A percentile compares a stretch with the other conserved stretches of the same genome.
phyloP scores from a whole-genome alignment of 2,329 filamentous ascomycete species.

The Trichophyton verrucosum region DNA sequence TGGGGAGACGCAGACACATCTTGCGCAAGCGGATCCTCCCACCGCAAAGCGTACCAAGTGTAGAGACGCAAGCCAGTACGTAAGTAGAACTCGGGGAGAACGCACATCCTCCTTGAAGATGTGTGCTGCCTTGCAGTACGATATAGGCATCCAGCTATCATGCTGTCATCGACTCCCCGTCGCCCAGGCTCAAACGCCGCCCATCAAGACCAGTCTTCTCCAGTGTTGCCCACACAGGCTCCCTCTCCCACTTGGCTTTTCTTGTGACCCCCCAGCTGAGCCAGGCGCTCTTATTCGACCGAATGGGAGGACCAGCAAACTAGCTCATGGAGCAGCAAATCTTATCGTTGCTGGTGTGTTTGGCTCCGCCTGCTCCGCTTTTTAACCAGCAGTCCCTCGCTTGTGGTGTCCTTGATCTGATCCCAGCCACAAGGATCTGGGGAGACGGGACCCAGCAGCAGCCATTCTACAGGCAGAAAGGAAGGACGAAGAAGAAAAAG shows the following conservation, averaged over 20 bases:
- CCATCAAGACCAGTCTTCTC: not conserved
- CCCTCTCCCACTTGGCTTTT: not conserved
- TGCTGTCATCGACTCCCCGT: not conserved
- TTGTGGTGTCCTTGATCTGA: not conserved
- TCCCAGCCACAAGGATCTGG: constrained; percentile 1
- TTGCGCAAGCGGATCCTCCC: not conserved
- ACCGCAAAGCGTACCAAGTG: not conserved
- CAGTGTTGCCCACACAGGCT: not conserved
- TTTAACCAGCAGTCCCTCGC: not conserved
- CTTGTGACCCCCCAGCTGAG: not conserved
- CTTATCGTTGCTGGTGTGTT: not conserved
- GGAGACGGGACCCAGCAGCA: not conserved
- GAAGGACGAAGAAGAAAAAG: not conserved
- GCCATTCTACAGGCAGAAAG: no score
- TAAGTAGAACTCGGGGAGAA: not conserved
- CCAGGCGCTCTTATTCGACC: not conserved
- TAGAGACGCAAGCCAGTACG: not conserved
- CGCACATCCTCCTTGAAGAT: not conserved
- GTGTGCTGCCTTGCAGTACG: not conserved
- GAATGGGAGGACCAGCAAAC: not conserved
- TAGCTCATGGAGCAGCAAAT: constrained; percentile 1
- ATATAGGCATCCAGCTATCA: not conserved
- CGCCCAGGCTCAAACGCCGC: not conserved
- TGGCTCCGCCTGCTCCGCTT: not conserved
- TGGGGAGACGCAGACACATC: not conserved